Conservation (phyloP, 768 basidiomycete species). For the Suillus paluster region DNA sequence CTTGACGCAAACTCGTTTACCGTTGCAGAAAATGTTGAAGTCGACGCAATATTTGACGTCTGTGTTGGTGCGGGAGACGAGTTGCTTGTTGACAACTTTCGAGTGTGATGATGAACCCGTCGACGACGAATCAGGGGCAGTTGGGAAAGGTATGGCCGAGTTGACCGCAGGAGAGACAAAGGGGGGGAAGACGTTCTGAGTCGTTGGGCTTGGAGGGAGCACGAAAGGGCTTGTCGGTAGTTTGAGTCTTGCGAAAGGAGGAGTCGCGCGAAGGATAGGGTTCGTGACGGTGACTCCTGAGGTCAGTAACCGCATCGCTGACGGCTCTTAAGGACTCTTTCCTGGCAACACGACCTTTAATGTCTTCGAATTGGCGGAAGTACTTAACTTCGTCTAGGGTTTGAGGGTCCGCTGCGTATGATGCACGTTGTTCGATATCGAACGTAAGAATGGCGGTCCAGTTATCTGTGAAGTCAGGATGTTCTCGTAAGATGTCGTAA, state of each 20-base stretch:
- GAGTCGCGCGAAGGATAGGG: too few relatives aligned
- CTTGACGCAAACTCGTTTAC: background rate
- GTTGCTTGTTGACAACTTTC: background rate
- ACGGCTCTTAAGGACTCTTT: background rate
- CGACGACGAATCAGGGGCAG: background rate
- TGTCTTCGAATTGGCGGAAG: background rate
- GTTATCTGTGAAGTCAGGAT: background rate
- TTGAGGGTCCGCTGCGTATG: background rate
- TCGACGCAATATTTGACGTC: background rate
- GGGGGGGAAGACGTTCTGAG: background rate
- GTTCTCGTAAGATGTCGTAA: background rate
- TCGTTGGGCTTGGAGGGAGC: too few relatives aligned
- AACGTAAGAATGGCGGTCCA: background rate
- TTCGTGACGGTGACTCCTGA: too few relatives aligned
- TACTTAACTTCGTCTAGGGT: background rate
- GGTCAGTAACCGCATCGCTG: too few relatives aligned
- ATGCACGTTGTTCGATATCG: slow-evolving; percentile 1
- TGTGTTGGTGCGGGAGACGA: background rate
- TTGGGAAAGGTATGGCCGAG: background rate
- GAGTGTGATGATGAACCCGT: background rate
- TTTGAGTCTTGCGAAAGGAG: too few relatives aligned
- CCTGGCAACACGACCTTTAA: background rate
- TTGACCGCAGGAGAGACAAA: background rate
- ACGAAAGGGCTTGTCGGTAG: too few relatives aligned
- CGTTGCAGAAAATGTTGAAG: background rate